These are phyloP conservation scores for Zymoseptoria pseudotritici DNA, from an alignment of 2,329 filamentous ascomycete species.

Conservation along the genomic window DNA sequence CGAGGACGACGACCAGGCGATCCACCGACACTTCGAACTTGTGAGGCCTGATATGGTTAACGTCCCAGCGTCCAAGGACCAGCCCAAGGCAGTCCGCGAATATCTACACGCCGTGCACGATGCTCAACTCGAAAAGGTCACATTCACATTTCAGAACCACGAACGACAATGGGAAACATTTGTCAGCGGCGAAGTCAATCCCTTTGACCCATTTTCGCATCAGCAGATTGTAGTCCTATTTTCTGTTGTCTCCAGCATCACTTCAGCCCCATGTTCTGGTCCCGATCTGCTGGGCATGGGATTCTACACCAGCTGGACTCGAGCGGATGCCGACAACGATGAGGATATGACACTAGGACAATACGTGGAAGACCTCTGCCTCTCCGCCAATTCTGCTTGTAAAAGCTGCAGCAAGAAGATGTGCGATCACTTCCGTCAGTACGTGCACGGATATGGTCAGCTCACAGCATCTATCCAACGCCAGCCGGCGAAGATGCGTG, in stretches of 20 bases:
- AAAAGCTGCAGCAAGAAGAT: constrained; percentile 79
- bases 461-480: constrained; percentile 85
- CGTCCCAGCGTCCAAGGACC: constrained; percentile 71
- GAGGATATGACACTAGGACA: constrained; percentile 90
- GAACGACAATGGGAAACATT: constrained; percentile 96
- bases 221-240: constrained; percentile 94
- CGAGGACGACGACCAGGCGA: constrained; percentile 25
- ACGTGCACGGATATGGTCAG: constrained; percentile 91
- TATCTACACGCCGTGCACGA: constrained; percentile 92
- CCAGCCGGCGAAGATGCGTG: constrained; percentile 57
- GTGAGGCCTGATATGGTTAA: constrained; percentile 96
- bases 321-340: constrained; percentile 59
- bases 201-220: constrained; percentile 92
- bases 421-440: constrained; percentile 89
- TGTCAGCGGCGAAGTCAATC: constrained; percentile 74
- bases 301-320: constrained; percentile 82
- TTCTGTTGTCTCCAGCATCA: constrained; percentile 87
- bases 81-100: constrained; percentile 83
- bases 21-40: constrained; percentile 62
- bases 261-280: constrained; percentile 86
- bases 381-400: constrained; percentile 68
- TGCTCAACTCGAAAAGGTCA: constrained; percentile 89
- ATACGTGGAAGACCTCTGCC: constrained; percentile 85
- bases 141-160: constrained; percentile 89
- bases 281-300: constrained; percentile 83